Percentiles rank a stretch among this genome's conserved stretches.
These are phyloP conservation scores for Dryas octopetala DNA, from an alignment of 306 rosid species.

Conservation along the genomic window DNA sequence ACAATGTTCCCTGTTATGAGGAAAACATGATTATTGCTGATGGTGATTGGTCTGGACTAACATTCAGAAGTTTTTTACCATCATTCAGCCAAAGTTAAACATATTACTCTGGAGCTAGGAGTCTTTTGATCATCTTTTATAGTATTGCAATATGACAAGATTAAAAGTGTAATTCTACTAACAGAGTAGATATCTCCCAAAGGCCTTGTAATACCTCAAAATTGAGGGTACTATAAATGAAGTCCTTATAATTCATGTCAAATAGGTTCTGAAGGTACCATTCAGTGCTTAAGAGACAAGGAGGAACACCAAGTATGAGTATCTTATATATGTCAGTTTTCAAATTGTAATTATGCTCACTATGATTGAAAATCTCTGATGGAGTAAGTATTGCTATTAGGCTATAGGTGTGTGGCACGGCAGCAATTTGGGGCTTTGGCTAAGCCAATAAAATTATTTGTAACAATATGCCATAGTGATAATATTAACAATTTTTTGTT, in stretches of 20 bases:
- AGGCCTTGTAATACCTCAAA: neutral
- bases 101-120: neutral
- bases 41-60: neutral
- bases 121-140: neutral
- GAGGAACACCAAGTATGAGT: neutral
- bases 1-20: neutral
- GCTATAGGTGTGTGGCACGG: neutral
- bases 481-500: neutral
- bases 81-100: neutral
- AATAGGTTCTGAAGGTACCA: constrained; percentile 1
- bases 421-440: constrained; percentile 3
- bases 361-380: neutral
- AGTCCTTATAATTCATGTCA: neutral
- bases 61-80: neutral
- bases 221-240: neutral
- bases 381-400: neutral
- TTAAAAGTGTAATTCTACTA: neutral
- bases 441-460: neutral
- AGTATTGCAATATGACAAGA: neutral
- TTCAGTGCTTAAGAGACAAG: neutral
- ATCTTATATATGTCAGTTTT: neutral
- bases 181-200: neutral
- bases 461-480: neutral
- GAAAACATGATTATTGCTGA: neutral
- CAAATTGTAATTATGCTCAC: neutral